These are phyloP conservation scores for Candida maesae DNA, from an alignment of 805 yeast species.

Conservation along the genomic window DNA sequence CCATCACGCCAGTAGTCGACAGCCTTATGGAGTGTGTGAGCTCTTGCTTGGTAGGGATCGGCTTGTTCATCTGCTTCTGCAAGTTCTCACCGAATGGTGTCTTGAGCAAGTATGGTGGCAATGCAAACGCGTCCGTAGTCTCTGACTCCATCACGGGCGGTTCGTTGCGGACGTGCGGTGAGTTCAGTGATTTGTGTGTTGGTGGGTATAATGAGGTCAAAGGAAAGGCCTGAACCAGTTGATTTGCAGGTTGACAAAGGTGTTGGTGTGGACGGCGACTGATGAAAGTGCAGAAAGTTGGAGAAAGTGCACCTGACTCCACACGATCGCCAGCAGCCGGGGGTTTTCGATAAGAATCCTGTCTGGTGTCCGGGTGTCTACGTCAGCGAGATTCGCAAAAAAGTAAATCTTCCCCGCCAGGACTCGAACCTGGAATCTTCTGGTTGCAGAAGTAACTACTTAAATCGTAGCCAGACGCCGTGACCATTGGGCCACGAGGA, in stretches of 20 bases:
- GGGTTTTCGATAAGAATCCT: background rate
- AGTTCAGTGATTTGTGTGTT: too few relatives aligned
- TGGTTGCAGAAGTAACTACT: constrained; percentile 38
- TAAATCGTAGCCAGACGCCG: constrained; percentile 69
- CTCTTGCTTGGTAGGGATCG: constrained; percentile 2
- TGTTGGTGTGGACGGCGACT: too few relatives aligned
- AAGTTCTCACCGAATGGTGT: constrained; percentile 20
- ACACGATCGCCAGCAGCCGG: too few relatives aligned
- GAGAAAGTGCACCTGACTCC: too few relatives aligned
- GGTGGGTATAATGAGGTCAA: too few relatives aligned
- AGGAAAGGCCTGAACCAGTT: too few relatives aligned
- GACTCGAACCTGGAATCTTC: constrained; percentile 35
- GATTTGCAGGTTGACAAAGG: too few relatives aligned
- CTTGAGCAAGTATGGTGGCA: constrained; percentile 20
- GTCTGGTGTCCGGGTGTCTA: constrained; percentile 4
- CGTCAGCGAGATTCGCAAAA: background rate
- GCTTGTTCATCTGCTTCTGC: constrained; percentile 7
- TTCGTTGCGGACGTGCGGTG: background rate
- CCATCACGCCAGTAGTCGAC: constrained; percentile 18
- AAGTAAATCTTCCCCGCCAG: constrained; percentile 33
- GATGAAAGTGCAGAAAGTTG: too few relatives aligned
- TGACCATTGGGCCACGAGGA: constrained; percentile 77
- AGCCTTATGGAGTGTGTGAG: constrained; percentile 9
- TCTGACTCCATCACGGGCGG: constrained; percentile 1
- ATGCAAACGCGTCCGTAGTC: constrained; percentile 1